Conservation (phyloP, 192 early-diverging fungal species). For the Globomyces pollinis-pini region DNA sequence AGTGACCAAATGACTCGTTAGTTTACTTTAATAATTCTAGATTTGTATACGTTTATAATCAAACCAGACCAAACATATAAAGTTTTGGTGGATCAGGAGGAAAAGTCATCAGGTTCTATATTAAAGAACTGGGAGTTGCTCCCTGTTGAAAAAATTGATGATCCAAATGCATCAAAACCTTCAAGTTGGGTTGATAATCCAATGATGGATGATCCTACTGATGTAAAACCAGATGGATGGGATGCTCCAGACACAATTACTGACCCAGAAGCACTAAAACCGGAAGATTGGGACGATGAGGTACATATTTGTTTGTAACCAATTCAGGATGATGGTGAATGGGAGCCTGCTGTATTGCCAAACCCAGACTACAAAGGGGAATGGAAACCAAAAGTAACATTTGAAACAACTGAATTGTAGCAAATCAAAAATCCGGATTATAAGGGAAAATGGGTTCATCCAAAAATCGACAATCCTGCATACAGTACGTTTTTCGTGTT, state of each 20-base stretch:
- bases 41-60: conserved; percentile 41
- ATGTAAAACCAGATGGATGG: conserved; percentile 66
- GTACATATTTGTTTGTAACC: conserved; percentile 10
- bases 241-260: conserved; percentile 74
- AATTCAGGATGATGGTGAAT: conserved; percentile 36
- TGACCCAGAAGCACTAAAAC: conserved; percentile 75
- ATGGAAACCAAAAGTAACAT: conserved; percentile 38
- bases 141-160: conserved; percentile 33
- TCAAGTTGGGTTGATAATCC: conserved; percentile 40
- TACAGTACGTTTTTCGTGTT: conserved; percentile 37
- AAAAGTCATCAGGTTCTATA: conserved; percentile 25
- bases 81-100: conserved; percentile 34
- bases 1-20: conserved; percentile 27
- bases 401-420: too few species aligned
- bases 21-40: too few species aligned
- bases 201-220: conserved; percentile 63
- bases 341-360: conserved; percentile 32
- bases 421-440: conserved; percentile 10
- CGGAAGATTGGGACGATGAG: conserved; percentile 71
- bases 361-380: conserved; percentile 45
- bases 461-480: conserved; percentile 40
- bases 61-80: conserved; percentile 41
- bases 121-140: conserved; percentile 41
- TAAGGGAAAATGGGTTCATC: conserved; percentile 1
- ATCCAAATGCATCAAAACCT: conserved; percentile 31